These are phyloP conservation scores for Aureobasidium sp. DNA, from an alignment of 2,329 filamentous ascomycete species.

Conservation along the genomic window DNA sequence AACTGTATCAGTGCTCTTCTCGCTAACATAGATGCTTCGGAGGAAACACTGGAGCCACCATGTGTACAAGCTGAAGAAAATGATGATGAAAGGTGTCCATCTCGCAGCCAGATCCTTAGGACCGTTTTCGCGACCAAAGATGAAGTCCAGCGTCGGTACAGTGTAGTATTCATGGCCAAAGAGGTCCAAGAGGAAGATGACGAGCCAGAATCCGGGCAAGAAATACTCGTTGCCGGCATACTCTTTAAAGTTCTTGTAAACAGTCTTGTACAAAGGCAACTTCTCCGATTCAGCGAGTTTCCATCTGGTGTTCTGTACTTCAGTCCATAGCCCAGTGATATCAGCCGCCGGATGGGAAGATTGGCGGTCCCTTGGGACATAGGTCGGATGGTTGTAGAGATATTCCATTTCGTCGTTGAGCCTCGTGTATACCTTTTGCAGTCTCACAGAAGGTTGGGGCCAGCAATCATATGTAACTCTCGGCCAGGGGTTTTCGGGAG, in stretches of 20 bases:
- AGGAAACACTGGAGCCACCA: not conserved
- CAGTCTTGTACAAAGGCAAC: not conserved
- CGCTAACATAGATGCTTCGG: not conserved
- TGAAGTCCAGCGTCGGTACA: not conserved
- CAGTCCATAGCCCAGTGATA: not conserved
- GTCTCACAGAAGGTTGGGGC: not conserved
- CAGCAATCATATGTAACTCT: conserved; percentile 3
- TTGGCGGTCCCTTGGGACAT: not conserved
- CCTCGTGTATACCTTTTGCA: not conserved
- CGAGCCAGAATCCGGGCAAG: not conserved
- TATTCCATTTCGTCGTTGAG: not conserved
- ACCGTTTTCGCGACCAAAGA: not conserved
- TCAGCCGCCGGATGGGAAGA: not conserved
- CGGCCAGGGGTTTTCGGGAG: not conserved
- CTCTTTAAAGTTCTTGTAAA: not conserved
- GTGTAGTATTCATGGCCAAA: not conserved
- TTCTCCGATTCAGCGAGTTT: not conserved
- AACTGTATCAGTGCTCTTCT: not conserved
- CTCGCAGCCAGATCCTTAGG: not conserved
- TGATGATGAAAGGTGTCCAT: not conserved
- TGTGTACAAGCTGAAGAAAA: not conserved
- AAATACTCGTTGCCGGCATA: not conserved
- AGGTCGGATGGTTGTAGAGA: not conserved
- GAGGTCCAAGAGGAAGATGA: not conserved
- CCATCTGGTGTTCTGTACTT: not conserved